Conservation (phyloP, 1,284 basidiomycete species). For the Fomes fomentarius region DNA sequence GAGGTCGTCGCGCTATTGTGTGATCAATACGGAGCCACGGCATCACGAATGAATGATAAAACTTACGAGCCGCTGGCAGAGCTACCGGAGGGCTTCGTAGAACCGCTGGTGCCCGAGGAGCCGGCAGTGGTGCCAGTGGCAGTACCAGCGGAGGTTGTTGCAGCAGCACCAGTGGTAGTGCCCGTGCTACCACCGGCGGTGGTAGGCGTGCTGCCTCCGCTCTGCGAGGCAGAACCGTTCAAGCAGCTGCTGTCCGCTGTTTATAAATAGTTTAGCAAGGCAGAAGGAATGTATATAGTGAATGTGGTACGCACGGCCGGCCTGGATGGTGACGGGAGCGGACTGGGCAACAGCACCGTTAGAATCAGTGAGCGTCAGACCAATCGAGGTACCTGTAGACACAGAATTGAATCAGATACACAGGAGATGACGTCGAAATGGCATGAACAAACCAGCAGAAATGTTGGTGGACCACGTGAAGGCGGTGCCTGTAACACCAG, state of each 20-base stretch:
- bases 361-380: conserved; percentile 55
- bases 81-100: neutral
- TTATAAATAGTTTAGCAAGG: no score
- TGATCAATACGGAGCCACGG: conserved; percentile 2
- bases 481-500: conserved; percentile 23
- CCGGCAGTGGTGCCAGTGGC: neutral
- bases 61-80: neutral
- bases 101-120: neutral
- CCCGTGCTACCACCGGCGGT: conserved; percentile 19
- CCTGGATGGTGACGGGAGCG: conserved; percentile 50
- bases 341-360: conserved; percentile 50
- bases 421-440: neutral
- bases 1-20: conserved; percentile 11
- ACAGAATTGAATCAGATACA: neutral
- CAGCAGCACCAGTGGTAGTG: conserved; percentile 19
- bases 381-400: conserved; percentile 47
- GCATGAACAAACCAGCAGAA: conserved; percentile 20
- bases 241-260: conserved; percentile 40
- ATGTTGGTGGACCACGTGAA: conserved; percentile 35
- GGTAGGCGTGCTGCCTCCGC: conserved; percentile 22
- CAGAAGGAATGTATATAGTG: conserved; percentile 1
- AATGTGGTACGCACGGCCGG: conserved; percentile 42
- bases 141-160: conserved; percentile 22
- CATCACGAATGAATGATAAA: neutral
- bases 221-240: no score